Base-by-base conservation (phyloP, 495 filamentous ascomycete species). In the Lepraria neglecta region DNA sequence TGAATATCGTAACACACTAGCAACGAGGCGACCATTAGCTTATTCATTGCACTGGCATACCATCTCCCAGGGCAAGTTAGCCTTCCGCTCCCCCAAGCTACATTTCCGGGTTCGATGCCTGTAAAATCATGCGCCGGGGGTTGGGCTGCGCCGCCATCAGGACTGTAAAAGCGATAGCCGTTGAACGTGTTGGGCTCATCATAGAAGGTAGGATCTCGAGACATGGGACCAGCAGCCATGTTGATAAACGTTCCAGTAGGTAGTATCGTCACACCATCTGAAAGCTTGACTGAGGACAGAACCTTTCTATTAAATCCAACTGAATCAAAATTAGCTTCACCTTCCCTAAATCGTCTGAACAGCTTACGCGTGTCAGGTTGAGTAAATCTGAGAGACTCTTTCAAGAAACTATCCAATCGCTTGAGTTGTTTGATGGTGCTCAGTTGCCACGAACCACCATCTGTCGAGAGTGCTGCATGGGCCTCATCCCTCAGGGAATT, bases 131-230 rank as follows among this genome's bases (percentile, higher is more conserved):
- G 31, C 14, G 4, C 38, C 52, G 21, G 19, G 1, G 19, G 19
- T 40, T 21, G 5, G 7, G 21, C 3, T 19, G 52, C 14, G 17
- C 31, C 33, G 61, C 3, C 80, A 74, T 6, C 21, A n/a, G 80
- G 65, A 35, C 73, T 76, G 44, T 70, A 75, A 57, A 73, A 76
- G 11, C 74, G 73, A 55, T 74, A 73, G 15, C 68, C 71, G 30
- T 76, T 71, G 55, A 76, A 77, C 3, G 46, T 33, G 0, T 64
- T 24, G 0, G 72, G 66, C 21, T 71, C 55, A 1, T 46, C 24
- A 15, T 74, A 33, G 45, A 69, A 62, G 0, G 28, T 28, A 0
- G 69, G 60, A 42, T 78, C 74, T 12, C 21, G 52, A 5, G 12
- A 15, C 17, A 56, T 54, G 2, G 59, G 24, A 19, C 35, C 28